phyloP scores from a whole-genome alignment of 495 filamentous ascomycete species.

The Neurospora intermedia region DNA sequence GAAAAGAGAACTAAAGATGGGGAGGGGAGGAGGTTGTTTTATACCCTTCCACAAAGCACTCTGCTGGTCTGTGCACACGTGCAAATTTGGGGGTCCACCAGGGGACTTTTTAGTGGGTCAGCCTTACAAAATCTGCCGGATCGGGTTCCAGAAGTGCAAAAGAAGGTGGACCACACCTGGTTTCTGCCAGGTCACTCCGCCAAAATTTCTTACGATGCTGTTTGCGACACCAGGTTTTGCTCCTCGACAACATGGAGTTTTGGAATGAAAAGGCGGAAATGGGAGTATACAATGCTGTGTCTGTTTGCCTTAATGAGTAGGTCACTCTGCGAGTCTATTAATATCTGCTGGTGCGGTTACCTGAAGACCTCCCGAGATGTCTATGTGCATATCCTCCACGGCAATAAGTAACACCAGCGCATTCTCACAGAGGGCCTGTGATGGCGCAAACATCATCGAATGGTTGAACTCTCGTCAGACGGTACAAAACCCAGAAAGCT shows the following conservation, averaged over 20 bases:
- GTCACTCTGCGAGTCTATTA: neutral
- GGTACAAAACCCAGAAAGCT: accelerated
- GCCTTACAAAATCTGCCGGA: neutral
- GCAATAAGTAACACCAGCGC: neutral
- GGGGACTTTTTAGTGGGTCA: neutral
- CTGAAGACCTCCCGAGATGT: neutral
- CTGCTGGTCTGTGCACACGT: constrained; percentile 22
- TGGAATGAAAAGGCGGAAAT: neutral
- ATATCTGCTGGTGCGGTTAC: neutral
- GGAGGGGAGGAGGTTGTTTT: constrained; percentile 12
- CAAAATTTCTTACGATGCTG: constrained; percentile 14
- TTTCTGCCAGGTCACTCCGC: constrained; percentile 29
- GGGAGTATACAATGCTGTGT: neutral
- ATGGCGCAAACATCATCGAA: neutral
- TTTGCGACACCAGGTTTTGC: neutral
- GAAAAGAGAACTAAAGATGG: no score
- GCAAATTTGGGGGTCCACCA: constrained; percentile 26
- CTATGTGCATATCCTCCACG: neutral
- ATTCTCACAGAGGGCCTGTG: neutral
- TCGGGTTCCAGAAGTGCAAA: constrained; percentile 11
- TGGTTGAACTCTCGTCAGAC: neutral
- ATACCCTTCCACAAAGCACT: constrained; percentile 23
- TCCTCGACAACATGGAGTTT: neutral
- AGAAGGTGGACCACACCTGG: neutral
- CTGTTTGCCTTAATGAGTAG: neutral